A percentile compares a stretch with the other conserved stretches of the same genome.
Evolutionary conservation across 768 basidiomycete genomes (phyloP).

Genomic region (Mycena indigotica): DNA sequence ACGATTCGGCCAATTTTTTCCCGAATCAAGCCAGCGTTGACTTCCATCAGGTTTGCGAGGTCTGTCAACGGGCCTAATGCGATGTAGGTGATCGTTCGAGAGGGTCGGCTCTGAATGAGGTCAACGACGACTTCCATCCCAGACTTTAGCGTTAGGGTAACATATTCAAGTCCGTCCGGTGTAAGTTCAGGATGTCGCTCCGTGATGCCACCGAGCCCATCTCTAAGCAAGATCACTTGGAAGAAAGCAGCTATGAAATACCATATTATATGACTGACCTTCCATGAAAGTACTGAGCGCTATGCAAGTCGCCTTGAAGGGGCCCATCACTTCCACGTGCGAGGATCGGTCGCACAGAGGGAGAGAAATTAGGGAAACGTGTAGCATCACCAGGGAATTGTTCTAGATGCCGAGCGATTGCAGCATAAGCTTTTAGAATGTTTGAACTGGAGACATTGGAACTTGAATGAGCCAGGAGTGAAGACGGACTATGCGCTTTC

Average conservation of each 20-base stretch:
- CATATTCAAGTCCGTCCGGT: slow-evolving; percentile 37
- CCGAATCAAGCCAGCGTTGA: slow-evolving; percentile 53
- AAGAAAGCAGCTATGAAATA: not conserved
- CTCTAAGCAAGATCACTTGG: slow-evolving; percentile 42
- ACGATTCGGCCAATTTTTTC: slow-evolving; percentile 72
- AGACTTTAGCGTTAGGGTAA: slow-evolving; percentile 47
- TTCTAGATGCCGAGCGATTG: slow-evolving; percentile 60
- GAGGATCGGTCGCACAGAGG: slow-evolving; percentile 57
- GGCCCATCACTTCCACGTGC: slow-evolving; percentile 66
- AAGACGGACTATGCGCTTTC: slow-evolving; percentile 59
- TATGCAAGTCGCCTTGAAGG: slow-evolving; percentile 69
- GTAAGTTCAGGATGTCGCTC: slow-evolving; percentile 68
- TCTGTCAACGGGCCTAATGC: slow-evolving; percentile 80
- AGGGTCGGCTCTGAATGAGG: slow-evolving; percentile 52
- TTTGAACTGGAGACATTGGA: slow-evolving; percentile 53
- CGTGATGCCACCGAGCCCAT: slow-evolving; percentile 66
- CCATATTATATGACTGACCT: slow-evolving; percentile 42
- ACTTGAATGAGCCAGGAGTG: slow-evolving; percentile 5
- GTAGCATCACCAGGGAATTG: slow-evolving; percentile 51
- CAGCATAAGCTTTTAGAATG: slow-evolving; percentile 74
- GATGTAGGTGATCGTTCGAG: slow-evolving; percentile 67
- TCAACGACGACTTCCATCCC: slow-evolving; percentile 58
- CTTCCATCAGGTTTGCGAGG: slow-evolving; percentile 65
- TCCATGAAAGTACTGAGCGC: slow-evolving; percentile 86
- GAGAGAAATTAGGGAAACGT: slow-evolving; percentile 67